phyloP scores from a whole-genome alignment of 176 grass and related monocot species.

The Oryza glumipatula region DNA sequence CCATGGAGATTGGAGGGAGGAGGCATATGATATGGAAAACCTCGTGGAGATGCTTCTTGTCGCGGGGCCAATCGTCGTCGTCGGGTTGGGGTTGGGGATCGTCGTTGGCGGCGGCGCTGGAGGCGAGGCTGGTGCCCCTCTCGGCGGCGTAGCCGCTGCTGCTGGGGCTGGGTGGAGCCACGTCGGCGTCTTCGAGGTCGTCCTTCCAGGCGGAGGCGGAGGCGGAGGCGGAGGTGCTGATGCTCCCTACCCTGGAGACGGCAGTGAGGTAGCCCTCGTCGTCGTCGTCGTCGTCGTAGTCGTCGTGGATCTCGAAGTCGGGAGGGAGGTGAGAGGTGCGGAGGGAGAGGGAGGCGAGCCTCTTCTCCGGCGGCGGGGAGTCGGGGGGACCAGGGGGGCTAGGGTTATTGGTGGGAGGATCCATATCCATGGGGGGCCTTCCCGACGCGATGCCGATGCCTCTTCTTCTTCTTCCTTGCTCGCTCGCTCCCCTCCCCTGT shows the following conservation, averaged over 20 bases:
- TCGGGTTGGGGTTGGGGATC: constrained; percentile 42
- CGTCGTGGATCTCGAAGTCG: constrained; percentile 59
- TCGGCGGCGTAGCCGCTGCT: constrained; percentile 91
- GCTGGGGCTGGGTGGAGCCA: constrained; percentile 71
- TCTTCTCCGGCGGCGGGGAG: background rate
- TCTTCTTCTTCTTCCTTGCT: too few relatives aligned
- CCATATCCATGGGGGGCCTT: constrained; percentile 39
- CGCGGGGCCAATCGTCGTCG: constrained; percentile 56
- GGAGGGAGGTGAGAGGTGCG: constrained; percentile 52
- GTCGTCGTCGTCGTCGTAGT: constrained; percentile 39
- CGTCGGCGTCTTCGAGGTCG: constrained; percentile 38
- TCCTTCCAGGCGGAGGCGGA: constrained; percentile 39
- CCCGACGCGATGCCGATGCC: too few relatives aligned
- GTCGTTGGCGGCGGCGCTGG: constrained; percentile 58
- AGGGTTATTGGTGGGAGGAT: constrained; percentile 45
- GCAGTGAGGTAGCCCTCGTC: constrained; percentile 50
- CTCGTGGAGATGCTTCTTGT: constrained; percentile 83
- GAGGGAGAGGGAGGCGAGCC: constrained; percentile 44
- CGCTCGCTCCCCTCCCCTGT: too few relatives aligned
- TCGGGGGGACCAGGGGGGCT: background rate
- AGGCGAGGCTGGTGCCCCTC: constrained; percentile 80
- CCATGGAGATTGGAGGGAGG: too few relatives aligned
- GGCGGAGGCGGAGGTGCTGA: constrained; percentile 12
- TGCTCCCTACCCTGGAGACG: constrained; percentile 51
- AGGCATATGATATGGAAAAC: constrained; percentile 10